Evolutionary conservation across 306 rosid species (phyloP).

Genomic region (Cucurbita moschata): DNA sequence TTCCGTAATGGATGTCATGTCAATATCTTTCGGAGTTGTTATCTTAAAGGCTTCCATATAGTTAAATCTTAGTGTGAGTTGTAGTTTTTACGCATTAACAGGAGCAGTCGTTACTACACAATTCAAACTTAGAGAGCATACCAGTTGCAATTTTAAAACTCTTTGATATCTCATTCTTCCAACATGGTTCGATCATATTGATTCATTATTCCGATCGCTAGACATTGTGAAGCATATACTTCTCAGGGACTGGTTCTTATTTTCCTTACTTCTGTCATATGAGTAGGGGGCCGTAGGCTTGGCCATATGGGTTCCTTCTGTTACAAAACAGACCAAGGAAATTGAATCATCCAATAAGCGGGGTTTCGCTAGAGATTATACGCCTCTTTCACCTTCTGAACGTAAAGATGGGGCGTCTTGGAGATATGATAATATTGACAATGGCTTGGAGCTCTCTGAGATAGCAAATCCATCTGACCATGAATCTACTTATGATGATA

Average conservation of each 20-base stretch:
- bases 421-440: conserved; percentile 28
- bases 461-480: conserved; percentile 28
- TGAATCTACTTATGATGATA: conserved; percentile 45
- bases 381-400: conserved; percentile 42
- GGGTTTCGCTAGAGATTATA: conserved; percentile 45
- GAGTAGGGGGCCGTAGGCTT: conserved; percentile 93
- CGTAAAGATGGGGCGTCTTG: conserved; percentile 29
- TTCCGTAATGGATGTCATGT: neutral
- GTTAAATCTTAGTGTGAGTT: neutral
- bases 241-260: neutral
- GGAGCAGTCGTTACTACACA: neutral
- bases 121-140: neutral
- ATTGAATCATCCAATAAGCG: conserved; percentile 42
- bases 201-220: neutral
- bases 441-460: conserved; percentile 48
- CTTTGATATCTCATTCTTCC: neutral
- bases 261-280: neutral
- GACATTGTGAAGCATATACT: neutral
- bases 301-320: conserved; percentile 99
- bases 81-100: neutral
- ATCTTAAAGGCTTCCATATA: neutral
- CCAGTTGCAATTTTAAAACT: neutral
- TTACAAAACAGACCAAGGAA: conserved; percentile 62
- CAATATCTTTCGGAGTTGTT: neutral
- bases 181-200: neutral